These are phyloP conservation scores for Gnomoniopsis sp. DNA, from an alignment of 2,329 filamentous ascomycete species.

Conservation along the genomic window DNA sequence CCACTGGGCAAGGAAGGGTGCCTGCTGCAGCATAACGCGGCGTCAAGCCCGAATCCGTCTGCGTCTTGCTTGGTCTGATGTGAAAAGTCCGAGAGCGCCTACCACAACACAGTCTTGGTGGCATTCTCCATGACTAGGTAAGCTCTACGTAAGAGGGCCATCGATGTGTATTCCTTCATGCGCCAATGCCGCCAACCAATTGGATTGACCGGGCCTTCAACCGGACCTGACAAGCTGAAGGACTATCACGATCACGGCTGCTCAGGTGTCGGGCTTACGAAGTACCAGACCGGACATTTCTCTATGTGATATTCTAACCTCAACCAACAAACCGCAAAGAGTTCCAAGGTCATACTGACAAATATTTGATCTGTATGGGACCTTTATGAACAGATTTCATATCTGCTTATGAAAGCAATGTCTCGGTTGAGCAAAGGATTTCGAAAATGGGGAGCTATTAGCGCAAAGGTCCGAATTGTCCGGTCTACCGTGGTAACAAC, in stretches of 20 bases:
- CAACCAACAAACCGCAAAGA: no score
- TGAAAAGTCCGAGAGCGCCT: conserved; percentile 15
- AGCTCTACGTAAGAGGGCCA: conserved; percentile 8
- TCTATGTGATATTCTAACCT: no score
- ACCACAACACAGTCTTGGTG: conserved; percentile 1
- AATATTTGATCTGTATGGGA: no score
- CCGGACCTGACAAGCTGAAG: conserved; percentile 14
- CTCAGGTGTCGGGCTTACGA: no score
- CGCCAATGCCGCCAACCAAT: conserved; percentile 14
- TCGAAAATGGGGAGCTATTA: no score
- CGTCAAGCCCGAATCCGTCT: conserved; percentile 16
- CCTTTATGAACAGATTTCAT: no score
- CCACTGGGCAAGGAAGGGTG: conserved; percentile 16
- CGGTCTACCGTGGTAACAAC: no score
- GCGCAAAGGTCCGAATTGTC: no score
- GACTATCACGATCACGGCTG: not conserved
- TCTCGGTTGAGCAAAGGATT: not conserved
- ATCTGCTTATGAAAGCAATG: no score
- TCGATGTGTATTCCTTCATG: not conserved
- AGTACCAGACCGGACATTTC: no score
- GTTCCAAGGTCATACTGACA: no score
- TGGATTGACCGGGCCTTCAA: not conserved
- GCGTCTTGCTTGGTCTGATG: conserved; percentile 17
- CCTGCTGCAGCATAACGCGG: conserved; percentile 19
- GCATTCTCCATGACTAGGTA: conserved; percentile 8